Evolutionary conservation across 345 rosid genomes (phyloP).

Genomic region (Acer yangbiense): DNA sequence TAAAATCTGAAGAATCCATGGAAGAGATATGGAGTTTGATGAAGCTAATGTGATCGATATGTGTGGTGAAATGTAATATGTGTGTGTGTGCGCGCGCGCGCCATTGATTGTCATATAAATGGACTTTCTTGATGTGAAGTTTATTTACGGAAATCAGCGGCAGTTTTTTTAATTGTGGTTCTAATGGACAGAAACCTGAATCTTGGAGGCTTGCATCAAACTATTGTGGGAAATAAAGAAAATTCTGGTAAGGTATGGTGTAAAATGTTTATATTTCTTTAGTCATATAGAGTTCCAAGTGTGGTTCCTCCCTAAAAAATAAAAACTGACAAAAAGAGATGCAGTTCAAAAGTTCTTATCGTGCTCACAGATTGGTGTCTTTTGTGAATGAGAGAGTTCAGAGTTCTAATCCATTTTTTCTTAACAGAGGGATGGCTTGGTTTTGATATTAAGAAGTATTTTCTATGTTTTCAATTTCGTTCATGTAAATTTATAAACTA

Average conservation of each 20-base stretch:
- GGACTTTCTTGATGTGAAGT: not conserved
- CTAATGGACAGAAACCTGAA: conserved; percentile 65
- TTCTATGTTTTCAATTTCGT: not conserved
- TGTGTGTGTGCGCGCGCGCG: too few species aligned
- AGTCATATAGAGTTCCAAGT: not conserved
- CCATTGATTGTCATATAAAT: too few species aligned
- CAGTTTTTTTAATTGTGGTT: not conserved
- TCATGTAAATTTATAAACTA: not conserved
- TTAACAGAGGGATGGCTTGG: conserved; percentile 5
- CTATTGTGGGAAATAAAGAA: conserved; percentile 86
- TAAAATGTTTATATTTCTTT: not conserved
- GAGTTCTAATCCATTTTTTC: not conserved
- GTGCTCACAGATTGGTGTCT: not conserved
- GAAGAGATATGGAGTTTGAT: not conserved
- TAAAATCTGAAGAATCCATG: not conserved
- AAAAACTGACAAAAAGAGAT: not conserved
- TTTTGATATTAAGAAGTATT: not conserved
- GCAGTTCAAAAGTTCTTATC: not conserved
- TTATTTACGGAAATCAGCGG: not conserved
- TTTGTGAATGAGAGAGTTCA: not conserved
- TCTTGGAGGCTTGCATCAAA: conserved; percentile 93
- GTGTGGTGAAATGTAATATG: too few species aligned
- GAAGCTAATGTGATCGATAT: not conserved
- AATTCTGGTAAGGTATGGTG: conserved; percentile 75
- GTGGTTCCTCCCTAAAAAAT: not conserved